Evolutionary conservation across 176 grass and related monocot species (phyloP), one percentile per base, ranked within the genome.

Genomic region (Elymus sibiricus): DNA sequence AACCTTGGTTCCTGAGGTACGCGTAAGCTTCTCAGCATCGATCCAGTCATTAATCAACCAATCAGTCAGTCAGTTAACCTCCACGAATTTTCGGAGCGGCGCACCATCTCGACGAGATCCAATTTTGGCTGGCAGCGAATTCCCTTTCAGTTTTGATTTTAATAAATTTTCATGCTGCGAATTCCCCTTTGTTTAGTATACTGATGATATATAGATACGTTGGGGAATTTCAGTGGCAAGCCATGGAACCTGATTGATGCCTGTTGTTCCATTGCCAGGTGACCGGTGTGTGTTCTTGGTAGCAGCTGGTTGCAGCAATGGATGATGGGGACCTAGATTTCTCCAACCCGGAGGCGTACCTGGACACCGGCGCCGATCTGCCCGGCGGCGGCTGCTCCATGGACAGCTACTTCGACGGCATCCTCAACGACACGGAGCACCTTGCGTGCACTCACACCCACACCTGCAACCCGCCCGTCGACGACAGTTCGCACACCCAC

Each of bases 271-370:
- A 51, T 51, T 51, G 47, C 47, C 47, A 51, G 47, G 47, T 51
- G 47, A 17, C 47, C 6, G 47, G 47, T 51, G 15, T 53, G 49
- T 1, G 16, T 53, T 53, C 16, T 53, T 53, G 49, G 49, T 19
- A 19, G 19, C 53, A 21, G 17, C 40, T 53, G 49, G 49, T 19
- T 7, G 19, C 53, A 21, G 17, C 40, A 17, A 94, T 94, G 92
- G 92, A 91, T n/a, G 92, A 91, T 10, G 84, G 87, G 42, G 92
- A 94, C 63, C 43, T 94, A 0, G 89, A 91, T 89, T 91, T 94
- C 76, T 91, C 92, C 0, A 94, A 91, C 80, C 83, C 92, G 2
- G 84, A 94, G 9, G 74, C 61, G 3, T 94, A 78, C 89, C 74
- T 88, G 22, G 44, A 73, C 40, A 39, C n/a, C 3, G 86, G 86